A percentile compares a stretch with the other conserved stretches of the same genome.
phyloP scores from a whole-genome alignment of 129 eudicot species.

The Flaveria robusta region DNA sequence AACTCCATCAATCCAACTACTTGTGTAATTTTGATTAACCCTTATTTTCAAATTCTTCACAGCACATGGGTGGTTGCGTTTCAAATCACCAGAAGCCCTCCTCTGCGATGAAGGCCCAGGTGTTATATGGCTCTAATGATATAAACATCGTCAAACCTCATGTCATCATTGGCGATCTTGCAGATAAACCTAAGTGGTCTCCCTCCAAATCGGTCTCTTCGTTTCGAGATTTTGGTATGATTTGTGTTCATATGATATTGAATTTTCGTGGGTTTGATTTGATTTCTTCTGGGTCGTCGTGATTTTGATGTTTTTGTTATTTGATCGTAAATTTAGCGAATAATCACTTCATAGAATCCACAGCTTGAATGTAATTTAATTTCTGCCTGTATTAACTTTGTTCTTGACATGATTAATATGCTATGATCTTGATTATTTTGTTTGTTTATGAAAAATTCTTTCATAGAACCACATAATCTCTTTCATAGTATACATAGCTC shows the following conservation, averaged over 20 bases:
- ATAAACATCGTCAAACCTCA: constrained; percentile 11
- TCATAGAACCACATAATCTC: too few species aligned
- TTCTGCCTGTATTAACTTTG: too few species aligned
- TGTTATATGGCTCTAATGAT: constrained; percentile 22
- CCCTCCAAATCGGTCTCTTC: background rate
- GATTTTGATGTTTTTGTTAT: background rate
- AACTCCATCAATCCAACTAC: too few species aligned
- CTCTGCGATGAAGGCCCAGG: constrained; percentile 20
- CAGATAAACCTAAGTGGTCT: constrained; percentile 17
- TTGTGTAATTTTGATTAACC: too few species aligned
- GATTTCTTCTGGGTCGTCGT: background rate
- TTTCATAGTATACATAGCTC: too few species aligned
- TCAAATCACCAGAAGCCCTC: constrained; percentile 34
- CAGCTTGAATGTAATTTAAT: too few species aligned
- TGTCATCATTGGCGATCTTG: constrained; percentile 25
- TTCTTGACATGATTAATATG: too few species aligned
- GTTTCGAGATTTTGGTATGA: constrained; percentile 28
- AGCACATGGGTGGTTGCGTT: constrained; percentile 38
- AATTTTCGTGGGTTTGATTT: background rate
- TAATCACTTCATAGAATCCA: too few species aligned
- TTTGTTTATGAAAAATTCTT: background rate
- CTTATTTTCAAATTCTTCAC: background rate
- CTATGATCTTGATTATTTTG: background rate
- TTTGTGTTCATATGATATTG: background rate
- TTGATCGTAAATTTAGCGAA: background rate